Conservation (phyloP, 257 asterid species). For the Petunia axillaris region DNA sequence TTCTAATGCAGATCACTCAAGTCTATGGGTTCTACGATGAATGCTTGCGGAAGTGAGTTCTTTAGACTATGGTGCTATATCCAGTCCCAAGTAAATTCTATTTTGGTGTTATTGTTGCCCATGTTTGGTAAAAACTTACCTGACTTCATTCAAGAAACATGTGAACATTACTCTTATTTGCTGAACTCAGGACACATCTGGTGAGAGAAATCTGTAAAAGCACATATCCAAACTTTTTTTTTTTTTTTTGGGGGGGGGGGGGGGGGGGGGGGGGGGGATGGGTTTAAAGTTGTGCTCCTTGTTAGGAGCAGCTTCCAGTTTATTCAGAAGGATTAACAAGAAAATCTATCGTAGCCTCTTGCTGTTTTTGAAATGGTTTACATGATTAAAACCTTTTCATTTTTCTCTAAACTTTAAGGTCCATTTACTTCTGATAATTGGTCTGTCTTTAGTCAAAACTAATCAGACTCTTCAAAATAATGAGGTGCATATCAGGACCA, state of each 20-base stretch:
- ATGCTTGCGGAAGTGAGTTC: constrained; percentile 59
- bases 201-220: constrained; percentile 14
- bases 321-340: not conserved
- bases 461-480: not conserved
- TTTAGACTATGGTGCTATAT: constrained; percentile 3
- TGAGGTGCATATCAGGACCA: not conserved
- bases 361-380: not conserved
- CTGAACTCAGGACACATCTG: constrained; percentile 16
- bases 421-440: not conserved
- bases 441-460: not conserved
- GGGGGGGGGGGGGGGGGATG: too few species aligned
- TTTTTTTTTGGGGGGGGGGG: too few species aligned
- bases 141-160: not conserved
- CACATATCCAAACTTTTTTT: not conserved
- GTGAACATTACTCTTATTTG: not conserved
- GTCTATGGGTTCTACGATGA: constrained; percentile 63
- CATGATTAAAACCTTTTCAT: not conserved
- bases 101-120: constrained; percentile 2
- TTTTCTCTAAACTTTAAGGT: not conserved
- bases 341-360: not conserved
- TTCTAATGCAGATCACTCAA: constrained; percentile 54
- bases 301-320: not conserved
- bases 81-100: not conserved
- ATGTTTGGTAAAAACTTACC: constrained; percentile 18
- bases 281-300: too few species aligned